Conservation (phyloP, 345 rosid species). For the Brassica nigra region DNA sequence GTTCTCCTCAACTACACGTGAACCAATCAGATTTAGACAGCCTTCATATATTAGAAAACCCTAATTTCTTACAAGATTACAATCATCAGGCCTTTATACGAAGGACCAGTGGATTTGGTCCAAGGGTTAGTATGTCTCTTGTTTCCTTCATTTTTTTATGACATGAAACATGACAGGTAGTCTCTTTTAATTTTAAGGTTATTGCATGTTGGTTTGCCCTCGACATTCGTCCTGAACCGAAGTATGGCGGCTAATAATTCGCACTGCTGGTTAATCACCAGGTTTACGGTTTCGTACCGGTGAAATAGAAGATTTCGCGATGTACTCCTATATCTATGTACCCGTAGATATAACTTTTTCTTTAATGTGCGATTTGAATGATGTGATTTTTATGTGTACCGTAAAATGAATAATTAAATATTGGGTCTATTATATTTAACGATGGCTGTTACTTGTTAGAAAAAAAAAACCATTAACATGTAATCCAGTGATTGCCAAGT, state of each 20-base stretch:
- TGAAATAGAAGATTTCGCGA: not conserved
- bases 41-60: constrained; percentile 1
- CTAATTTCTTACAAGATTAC: not conserved
- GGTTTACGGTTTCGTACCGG: constrained; percentile 26
- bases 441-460: not conserved
- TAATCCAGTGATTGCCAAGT: not conserved
- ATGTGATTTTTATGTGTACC: constrained; percentile 29
- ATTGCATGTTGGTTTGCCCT: constrained; percentile 24
- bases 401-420: not conserved
- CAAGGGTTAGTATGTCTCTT: constrained; percentile 33
- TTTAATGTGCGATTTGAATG: constrained; percentile 18
- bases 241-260: constrained; percentile 32
- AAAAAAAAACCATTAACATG: not conserved
- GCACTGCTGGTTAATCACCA: constrained; percentile 32
- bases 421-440: not conserved
- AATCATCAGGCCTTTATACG: not conserved
- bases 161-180: constrained; percentile 25
- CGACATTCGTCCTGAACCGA: constrained; percentile 17
- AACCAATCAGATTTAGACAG: constrained; percentile 33
- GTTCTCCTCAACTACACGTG: constrained; percentile 21
- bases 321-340: constrained; percentile 22
- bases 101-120: constrained; percentile 37
- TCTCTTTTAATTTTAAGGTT: constrained; percentile 28
- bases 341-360: constrained; percentile 21
- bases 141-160: not conserved